Percentiles rank a stretch among this genome's conserved stretches.
Conservation (phyloP, 1,139 yeast species). For the Suhomyces bokatorum region DNA sequence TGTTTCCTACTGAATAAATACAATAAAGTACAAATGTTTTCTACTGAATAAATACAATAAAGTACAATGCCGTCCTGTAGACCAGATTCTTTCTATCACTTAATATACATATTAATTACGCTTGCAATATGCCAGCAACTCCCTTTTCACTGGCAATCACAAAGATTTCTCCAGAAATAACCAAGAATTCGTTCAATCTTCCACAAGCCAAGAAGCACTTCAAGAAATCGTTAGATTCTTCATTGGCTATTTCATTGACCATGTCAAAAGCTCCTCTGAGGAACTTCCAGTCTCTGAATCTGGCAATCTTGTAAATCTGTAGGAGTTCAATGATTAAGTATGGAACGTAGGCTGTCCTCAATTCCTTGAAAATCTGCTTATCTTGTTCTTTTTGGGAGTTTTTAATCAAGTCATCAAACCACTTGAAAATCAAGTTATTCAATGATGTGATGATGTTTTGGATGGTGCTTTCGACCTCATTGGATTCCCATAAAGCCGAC, state of each 20-base stretch:
- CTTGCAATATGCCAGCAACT: conserved; percentile 10
- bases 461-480: conserved; percentile 38
- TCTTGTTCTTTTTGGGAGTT: conserved; percentile 11
- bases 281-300: conserved; percentile 40
- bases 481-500: conserved; percentile 27
- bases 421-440: conserved; percentile 28
- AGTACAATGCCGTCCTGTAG: too few relatives aligned
- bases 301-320: conserved; percentile 49
- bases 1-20: too few relatives aligned
- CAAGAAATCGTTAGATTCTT: conserved; percentile 40
- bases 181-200: conserved; percentile 62
- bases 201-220: conserved; percentile 60
- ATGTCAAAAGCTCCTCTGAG: conserved; percentile 58
- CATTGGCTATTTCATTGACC: conserved; percentile 52
- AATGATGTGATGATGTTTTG: conserved; percentile 37
- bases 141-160: conserved; percentile 48
- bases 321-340: conserved; percentile 64
- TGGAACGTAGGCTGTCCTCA: conserved; percentile 74
- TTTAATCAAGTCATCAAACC: conserved; percentile 33
- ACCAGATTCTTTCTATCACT: neutral
- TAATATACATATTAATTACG: conserved; percentile 2
- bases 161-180: conserved; percentile 57
- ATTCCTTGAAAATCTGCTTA: conserved; percentile 36
- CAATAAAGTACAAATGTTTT: too few relatives aligned
- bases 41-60: too few relatives aligned